Evolutionary conservation across 306 rosid genomes (phyloP).

Genomic region (Prunus padus): DNA sequence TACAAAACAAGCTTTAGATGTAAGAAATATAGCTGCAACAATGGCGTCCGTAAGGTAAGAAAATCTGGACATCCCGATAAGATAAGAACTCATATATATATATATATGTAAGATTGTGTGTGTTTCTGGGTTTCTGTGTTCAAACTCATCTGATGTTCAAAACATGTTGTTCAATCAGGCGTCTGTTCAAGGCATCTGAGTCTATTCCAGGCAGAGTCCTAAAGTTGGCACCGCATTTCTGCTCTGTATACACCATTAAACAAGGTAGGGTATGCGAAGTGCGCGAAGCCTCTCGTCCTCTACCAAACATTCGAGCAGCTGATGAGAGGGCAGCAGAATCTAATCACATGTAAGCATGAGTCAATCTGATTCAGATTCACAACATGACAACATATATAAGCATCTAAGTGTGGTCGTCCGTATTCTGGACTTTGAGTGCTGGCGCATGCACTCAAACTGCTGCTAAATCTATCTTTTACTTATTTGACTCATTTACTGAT

Average conservation of each 20-base stretch:
- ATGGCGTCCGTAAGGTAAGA: no score
- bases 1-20: no score
- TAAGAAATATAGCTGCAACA: no score
- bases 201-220: slow-evolving; percentile 25
- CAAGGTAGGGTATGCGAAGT: slow-evolving; percentile 29
- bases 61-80: no score
- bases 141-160: not conserved
- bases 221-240: slow-evolving; percentile 36
- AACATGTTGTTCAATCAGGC: slow-evolving; percentile 17
- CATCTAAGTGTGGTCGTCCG: not conserved
- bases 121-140: not conserved
- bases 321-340: not conserved
- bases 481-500: not conserved
- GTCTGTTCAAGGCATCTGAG: slow-evolving; percentile 32
- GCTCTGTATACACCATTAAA: slow-evolving; percentile 29
- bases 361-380: not conserved
- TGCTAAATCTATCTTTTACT: not conserved
- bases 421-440: not conserved
- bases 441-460: not conserved
- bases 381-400: not conserved
- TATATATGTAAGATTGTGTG: not conserved
- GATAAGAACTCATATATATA: not conserved
- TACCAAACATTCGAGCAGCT: not conserved
- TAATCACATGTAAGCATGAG: not conserved
- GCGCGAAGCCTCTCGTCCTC: slow-evolving; percentile 20